Percentiles rank a stretch among this genome's conserved stretches.
Conservation (phyloP, 2,329 filamentous ascomycete species). For the Incumbomyces delicatus region DNA sequence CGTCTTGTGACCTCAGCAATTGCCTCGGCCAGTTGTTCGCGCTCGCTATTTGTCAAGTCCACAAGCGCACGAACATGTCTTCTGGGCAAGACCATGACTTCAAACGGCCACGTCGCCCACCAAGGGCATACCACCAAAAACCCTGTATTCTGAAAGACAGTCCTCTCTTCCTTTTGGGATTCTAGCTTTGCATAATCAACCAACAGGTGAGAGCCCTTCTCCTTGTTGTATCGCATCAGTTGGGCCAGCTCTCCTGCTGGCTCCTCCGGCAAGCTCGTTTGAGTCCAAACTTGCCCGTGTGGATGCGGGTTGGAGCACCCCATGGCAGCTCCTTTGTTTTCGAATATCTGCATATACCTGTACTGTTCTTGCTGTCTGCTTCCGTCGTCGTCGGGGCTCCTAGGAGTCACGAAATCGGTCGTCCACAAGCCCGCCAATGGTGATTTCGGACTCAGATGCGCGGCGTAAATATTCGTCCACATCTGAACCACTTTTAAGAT, state of each 20-base stretch:
- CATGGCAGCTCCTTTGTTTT: constrained; percentile 97
- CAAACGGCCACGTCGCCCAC: constrained; percentile 98
- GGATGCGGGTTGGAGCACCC: constrained; percentile 97
- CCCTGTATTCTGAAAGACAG: constrained; percentile 75
- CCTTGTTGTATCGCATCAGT: constrained; percentile 64
- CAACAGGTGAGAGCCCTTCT: constrained; percentile 65
- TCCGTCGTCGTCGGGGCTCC: constrained; percentile 35
- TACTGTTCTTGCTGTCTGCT: constrained; percentile 62
- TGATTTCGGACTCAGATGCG: constrained; percentile 64
- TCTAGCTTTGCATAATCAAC: constrained; percentile 82
- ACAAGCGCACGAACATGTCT: constrained; percentile 74
- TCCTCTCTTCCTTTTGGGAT: constrained; percentile 66
- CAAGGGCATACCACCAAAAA: constrained; percentile 90
- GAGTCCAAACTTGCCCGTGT: constrained; percentile 94
- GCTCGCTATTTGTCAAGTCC: constrained; percentile 65
- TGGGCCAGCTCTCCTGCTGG: constrained; percentile 68
- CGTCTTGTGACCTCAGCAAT: constrained; percentile 80
- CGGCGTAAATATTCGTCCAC: constrained; percentile 83
- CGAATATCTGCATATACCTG: constrained; percentile 97
- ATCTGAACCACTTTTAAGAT: constrained; percentile 77
- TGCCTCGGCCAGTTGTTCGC: constrained; percentile 64
- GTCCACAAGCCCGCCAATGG: constrained; percentile 43
- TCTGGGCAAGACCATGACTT: constrained; percentile 81
- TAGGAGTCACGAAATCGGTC: constrained; percentile 38
- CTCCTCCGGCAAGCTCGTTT: constrained; percentile 82